These are phyloP conservation scores for Copromyces sp. DNA, from an alignment of 495 filamentous ascomycete species.

Conservation along the genomic window DNA sequence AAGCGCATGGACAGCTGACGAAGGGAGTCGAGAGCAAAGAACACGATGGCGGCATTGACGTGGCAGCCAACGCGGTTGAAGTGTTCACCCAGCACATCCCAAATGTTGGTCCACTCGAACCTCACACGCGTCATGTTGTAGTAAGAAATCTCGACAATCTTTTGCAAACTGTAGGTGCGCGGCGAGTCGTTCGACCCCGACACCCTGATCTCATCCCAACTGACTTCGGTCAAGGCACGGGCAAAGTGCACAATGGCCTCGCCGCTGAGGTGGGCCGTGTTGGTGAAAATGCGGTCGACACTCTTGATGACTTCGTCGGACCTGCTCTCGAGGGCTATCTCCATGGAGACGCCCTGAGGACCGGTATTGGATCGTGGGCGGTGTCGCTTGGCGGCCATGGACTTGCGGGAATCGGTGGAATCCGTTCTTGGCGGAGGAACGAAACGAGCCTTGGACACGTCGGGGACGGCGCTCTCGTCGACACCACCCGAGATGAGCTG, in stretches of 20 bases:
- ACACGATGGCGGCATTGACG: constrained; percentile 87
- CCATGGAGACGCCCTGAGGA: constrained; percentile 61
- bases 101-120: constrained; percentile 97
- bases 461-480: constrained; percentile 82
- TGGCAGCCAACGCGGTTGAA: constrained; percentile 98
- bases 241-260: constrained; percentile 98
- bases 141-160: constrained; percentile 95
- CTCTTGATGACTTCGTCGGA: constrained; percentile 86
- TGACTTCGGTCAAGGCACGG: constrained; percentile 84
- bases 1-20: constrained; percentile 96
- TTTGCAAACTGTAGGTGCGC: constrained; percentile 92
- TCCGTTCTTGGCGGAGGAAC: constrained; percentile 40
- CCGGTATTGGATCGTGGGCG: constrained; percentile 56
- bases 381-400: constrained; percentile 51
- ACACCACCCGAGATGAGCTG: constrained; percentile 92
- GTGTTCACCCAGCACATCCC: constrained; percentile 90
- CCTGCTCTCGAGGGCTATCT: constrained; percentile 83
- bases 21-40: constrained; percentile 91
- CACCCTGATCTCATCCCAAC: constrained; percentile 97
- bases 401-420: constrained; percentile 48
- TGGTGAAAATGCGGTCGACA: constrained; percentile 92
- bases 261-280: constrained; percentile 83
- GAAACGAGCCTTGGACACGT: constrained; percentile 77
- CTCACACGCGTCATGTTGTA: constrained; percentile 99
- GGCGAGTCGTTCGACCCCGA: constrained; percentile 92